Evolutionary conservation across 805 yeast species (phyloP), one percentile per base, ranked within the genome.

Genomic region (Metschnikowia sp.): DNA sequence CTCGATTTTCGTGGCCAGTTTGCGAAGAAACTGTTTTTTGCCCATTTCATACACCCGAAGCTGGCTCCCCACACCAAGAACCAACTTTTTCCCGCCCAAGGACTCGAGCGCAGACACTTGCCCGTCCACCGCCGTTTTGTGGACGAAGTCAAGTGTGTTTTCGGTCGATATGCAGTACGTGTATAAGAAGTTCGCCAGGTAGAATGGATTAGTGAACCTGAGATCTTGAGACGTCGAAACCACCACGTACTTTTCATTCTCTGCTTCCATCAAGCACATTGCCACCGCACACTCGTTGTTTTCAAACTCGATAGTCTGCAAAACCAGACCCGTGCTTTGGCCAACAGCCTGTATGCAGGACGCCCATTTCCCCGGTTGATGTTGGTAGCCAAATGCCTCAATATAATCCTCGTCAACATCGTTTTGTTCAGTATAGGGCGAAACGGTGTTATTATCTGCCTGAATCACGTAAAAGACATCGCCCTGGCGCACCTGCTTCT

Each of bases 11-110:
- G 77, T 61, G 7, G 82, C 77, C 0, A 85, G 70, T 61, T 87
- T 88, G 47, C 84, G 76, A 47, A 94, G 69, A 34, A 92, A 69
- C 59, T 91, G 97, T 53, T 84, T 86, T 56, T 75, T 74, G 2
- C 99, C 99, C 29, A 89, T 52, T 28, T 83, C 91, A 60, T 77
- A 90, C 8, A 87, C 54, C 32, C 86, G 66, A 40, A 92, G 55
- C 41, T 65, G 63, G 38, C 75, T 70, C 0, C 74, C 76, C 41
- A 79, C 55, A n/a, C 38, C 49, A 0, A 88, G 91, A 1, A 78
- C 84, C 1, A 90, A 62, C 1, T 90, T 60, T 50, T 73, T 74
- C 0, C 83, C 87, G 12, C 66, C 55, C 61, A 88, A 88, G n/a
- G 34, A 45, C 1, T 63, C 54, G 61, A 91, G 55, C 0, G 86